Evolutionary conservation across 768 basidiomycete species (phyloP).

Genomic region (Auriscalpium microsporum): DNA sequence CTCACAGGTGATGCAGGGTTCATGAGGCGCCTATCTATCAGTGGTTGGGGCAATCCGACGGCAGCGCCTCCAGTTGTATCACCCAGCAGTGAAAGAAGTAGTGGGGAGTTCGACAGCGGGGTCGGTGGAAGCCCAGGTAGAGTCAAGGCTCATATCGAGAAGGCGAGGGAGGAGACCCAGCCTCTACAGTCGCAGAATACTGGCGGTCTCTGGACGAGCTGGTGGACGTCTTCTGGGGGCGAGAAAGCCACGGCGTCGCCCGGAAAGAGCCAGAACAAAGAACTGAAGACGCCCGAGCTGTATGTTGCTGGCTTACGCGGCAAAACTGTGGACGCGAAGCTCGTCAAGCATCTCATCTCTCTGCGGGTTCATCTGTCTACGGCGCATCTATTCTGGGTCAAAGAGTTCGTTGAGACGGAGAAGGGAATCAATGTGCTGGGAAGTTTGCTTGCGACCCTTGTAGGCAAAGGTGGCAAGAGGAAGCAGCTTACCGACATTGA

Average conservation of each 20-base stretch:
- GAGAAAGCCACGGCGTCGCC: conserved; percentile 27
- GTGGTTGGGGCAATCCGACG: conserved; percentile 44
- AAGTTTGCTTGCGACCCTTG: conserved; percentile 46
- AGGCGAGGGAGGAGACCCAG: conserved; percentile 6
- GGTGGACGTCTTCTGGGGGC: conserved; percentile 66
- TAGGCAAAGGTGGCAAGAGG: conserved; percentile 60
- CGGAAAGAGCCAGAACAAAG: conserved; percentile 27
- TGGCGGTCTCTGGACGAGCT: conserved; percentile 67
- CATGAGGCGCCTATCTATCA: conserved; percentile 59
- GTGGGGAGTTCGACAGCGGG: conserved; percentile 28
- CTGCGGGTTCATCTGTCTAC: conserved; percentile 84
- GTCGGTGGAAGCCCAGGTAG: not conserved
- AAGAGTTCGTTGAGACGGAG: conserved; percentile 60
- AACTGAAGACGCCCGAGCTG: conserved; percentile 42
- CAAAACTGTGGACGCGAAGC: conserved; percentile 47
- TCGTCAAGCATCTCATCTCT: conserved; percentile 71
- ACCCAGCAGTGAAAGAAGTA: conserved; percentile 27
- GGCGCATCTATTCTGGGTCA: conserved; percentile 67
- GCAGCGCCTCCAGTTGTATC: conserved; percentile 29
- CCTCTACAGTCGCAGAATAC: conserved; percentile 58
- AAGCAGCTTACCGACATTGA: conserved; percentile 56
- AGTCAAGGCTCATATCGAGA: not conserved
- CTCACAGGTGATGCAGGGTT: conserved; percentile 63
- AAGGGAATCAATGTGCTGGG: conserved; percentile 62
- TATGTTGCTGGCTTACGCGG: conserved; percentile 57